Conservation (phyloP, 2,329 filamentous ascomycete species). For the Helotiales sp. region DNA sequence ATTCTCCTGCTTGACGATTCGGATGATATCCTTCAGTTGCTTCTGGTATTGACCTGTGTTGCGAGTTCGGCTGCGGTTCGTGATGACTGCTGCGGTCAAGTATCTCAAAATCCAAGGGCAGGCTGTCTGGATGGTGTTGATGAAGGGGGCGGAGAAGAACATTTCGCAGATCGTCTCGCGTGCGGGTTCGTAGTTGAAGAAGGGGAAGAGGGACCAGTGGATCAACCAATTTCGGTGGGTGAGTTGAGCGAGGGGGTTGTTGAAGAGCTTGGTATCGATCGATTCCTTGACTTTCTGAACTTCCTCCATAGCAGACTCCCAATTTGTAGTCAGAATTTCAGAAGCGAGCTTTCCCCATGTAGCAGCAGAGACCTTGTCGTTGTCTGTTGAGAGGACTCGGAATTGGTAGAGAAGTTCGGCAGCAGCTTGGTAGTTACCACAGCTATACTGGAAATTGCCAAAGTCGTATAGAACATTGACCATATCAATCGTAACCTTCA, state of each 20-base stretch:
- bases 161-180: constrained; percentile 91
- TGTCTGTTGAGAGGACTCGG: constrained; percentile 95
- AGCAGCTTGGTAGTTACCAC: constrained; percentile 87
- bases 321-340: constrained; percentile 92
- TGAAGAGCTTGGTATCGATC: constrained; percentile 94
- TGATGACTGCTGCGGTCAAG: constrained; percentile 91
- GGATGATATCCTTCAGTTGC: constrained; percentile 95
- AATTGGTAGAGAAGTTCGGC: constrained; percentile 96
- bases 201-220: constrained; percentile 98
- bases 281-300: constrained; percentile 85
- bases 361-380: constrained; percentile 92
- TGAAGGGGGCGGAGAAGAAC: constrained; percentile 95
- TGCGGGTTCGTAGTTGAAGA: constrained; percentile 94
- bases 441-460: constrained; percentile 97
- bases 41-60: constrained; percentile 92
- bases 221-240: constrained; percentile 96
- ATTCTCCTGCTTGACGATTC: constrained; percentile 92
- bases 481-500: constrained; percentile 84
- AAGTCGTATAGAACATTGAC: constrained; percentile 95
- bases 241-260: constrained; percentile 92
- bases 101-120: constrained; percentile 97
- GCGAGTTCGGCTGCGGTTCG: constrained; percentile 76
- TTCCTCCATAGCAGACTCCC: constrained; percentile 92
- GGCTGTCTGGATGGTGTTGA: constrained; percentile 98
- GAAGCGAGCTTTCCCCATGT: constrained; percentile 98